Conservation (phyloP, 2,329 filamentous ascomycete genomes). For the Epichloe bromicola region DNA sequence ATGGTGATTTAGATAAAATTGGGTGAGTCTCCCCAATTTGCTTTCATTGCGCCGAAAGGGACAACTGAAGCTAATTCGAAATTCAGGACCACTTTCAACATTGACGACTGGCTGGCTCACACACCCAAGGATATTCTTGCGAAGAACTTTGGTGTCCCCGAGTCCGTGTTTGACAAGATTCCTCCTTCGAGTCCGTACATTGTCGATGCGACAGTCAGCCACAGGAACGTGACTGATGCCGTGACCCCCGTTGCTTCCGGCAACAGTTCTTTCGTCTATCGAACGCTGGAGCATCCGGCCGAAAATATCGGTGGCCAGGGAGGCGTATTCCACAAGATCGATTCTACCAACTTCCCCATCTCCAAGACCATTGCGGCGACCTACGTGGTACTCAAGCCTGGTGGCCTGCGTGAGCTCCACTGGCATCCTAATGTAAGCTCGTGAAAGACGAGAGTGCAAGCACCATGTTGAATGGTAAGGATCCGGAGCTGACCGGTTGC, state of each 20-base stretch:
- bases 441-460: too few species aligned
- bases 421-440: conserved; percentile 51
- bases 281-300: conserved; percentile 39
- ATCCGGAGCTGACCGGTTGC: neutral
- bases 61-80: neutral
- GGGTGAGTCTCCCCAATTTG: conserved; percentile 28
- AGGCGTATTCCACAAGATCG: conserved; percentile 50
- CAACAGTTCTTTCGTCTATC: conserved; percentile 50
- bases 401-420: conserved; percentile 51
- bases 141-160: conserved; percentile 54
- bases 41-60: neutral
- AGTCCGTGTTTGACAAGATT: conserved; percentile 44
- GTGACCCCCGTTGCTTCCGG: conserved; percentile 37
- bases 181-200: conserved; percentile 50
- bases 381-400: conserved; percentile 50
- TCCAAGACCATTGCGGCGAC: conserved; percentile 53
- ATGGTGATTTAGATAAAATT: conserved; percentile 50
- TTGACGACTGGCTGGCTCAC: conserved; percentile 57
- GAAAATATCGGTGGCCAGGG: conserved; percentile 47
- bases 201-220: conserved; percentile 39
- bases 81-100: conserved; percentile 52
- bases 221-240: conserved; percentile 21
- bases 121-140: conserved; percentile 50
- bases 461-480: neutral
- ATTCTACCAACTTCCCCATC: conserved; percentile 54